Evolutionary conservation across 2,329 filamentous ascomycete species (phyloP).

Genomic region (Pseudopithomyces chartarum): DNA sequence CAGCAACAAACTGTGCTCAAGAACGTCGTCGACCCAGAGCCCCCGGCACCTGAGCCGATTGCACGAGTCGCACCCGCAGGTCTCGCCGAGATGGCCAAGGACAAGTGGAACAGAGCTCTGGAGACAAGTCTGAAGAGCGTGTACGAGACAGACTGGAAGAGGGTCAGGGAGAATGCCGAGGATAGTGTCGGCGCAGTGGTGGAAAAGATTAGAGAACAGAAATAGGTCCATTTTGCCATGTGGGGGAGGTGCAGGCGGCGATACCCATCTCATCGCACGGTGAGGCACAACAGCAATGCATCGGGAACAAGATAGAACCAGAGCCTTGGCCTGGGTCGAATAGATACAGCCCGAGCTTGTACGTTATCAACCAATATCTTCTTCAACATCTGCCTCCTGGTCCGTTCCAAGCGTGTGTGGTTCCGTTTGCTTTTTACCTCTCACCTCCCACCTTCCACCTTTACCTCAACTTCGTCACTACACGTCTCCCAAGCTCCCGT

Average conservation of each 20-base stretch:
- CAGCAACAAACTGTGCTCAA: conserved; percentile 52
- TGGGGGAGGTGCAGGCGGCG: background rate
- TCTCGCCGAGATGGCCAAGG: conserved; percentile 54
- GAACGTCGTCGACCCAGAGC: conserved; percentile 51
- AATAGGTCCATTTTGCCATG: conserved; percentile 18
- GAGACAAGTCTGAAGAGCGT: conserved; percentile 50
- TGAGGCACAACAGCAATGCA: background rate
- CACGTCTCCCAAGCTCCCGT: background rate
- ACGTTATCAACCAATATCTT: background rate
- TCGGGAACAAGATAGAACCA: background rate
- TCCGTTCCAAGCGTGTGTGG: background rate
- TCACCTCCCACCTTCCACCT: background rate
- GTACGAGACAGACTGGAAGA: conserved; percentile 53
- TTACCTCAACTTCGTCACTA: background rate
- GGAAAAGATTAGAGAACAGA: conserved; percentile 39
- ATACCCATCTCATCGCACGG: conserved; percentile 5
- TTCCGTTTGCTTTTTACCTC: background rate
- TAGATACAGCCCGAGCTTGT: background rate
- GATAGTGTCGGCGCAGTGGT: conserved; percentile 44
- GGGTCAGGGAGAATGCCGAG: conserved; percentile 47
- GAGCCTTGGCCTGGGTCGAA: background rate
- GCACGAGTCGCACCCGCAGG: conserved; percentile 48
- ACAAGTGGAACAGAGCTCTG: conserved; percentile 55
- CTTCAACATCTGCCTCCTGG: background rate
- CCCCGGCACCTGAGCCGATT: conserved; percentile 45